Evolutionary conservation across 176 grass and related monocot genomes (phyloP).

Genomic region (Oryza officinalis): DNA sequence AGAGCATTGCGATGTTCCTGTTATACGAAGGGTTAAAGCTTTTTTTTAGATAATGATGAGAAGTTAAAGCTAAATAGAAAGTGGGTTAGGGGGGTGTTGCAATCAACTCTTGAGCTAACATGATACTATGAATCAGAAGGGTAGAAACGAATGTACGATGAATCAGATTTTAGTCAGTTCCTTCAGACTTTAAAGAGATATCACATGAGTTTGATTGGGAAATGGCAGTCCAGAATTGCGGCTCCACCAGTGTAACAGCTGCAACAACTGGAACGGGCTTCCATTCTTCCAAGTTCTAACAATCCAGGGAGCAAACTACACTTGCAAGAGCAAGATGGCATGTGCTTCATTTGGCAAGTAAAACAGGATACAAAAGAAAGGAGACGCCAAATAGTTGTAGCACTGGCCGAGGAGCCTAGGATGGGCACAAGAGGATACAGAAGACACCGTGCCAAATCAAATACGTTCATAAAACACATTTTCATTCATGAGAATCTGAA

Average conservation of each 20-base stretch:
- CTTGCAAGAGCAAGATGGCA: not conserved
- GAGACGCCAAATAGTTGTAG: not conserved
- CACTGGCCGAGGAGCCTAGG: not conserved
- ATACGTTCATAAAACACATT: not conserved
- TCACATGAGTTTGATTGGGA: not conserved
- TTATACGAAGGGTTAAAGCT: too few relatives aligned
- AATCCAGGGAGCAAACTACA: not conserved
- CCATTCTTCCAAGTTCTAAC: too few relatives aligned
- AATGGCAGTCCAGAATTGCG: not conserved
- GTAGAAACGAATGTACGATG: not conserved
- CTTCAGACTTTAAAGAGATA: not conserved
- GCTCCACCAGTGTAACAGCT: too few relatives aligned
- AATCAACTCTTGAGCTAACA: not conserved
- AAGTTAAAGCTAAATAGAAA: too few relatives aligned
- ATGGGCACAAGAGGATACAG: not conserved
- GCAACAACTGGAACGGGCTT: too few relatives aligned
- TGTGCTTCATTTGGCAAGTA: not conserved
- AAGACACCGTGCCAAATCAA: not conserved
- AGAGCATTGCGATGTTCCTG: too few relatives aligned
- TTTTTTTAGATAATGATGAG: too few relatives aligned
- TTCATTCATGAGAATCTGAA: not conserved
- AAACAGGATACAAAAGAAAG: not conserved
- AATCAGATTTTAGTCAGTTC: not conserved
- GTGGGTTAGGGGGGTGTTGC: not conserved
- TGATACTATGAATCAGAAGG: not conserved